These are phyloP conservation scores for Calocera viscosa DNA, from an alignment of 768 basidiomycete genomes.

Conservation along the genomic window DNA sequence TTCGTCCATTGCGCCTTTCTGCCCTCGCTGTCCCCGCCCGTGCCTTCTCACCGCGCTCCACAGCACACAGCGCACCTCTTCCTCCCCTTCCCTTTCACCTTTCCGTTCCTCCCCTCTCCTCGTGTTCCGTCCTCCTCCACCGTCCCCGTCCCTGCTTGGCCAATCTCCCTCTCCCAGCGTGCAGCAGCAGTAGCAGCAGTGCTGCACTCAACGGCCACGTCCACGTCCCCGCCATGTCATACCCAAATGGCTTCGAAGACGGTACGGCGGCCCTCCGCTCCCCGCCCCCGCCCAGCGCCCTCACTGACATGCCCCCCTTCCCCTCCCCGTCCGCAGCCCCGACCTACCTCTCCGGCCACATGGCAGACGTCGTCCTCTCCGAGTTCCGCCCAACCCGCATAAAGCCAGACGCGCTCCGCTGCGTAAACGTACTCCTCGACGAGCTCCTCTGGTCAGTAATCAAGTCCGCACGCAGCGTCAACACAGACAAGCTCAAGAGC, in stretches of 20 bases:
- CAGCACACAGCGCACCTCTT: background rate
- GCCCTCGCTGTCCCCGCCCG: background rate
- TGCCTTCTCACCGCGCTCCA: background rate
- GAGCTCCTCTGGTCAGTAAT: constrained; percentile 70
- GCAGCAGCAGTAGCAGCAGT: background rate
- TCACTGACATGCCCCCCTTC: constrained; percentile 9
- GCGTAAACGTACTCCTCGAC: constrained; percentile 71
- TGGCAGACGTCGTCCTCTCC: constrained; percentile 83
- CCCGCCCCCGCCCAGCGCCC: background rate
- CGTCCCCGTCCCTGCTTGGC: background rate
- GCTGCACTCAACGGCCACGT: background rate
- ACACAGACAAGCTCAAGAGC: constrained; percentile 59
- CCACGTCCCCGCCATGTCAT: background rate
- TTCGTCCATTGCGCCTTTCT: background rate
- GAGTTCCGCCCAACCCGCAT: constrained; percentile 87
- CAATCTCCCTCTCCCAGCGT: background rate
- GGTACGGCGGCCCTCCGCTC: background rate
- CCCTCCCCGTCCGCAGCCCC: constrained; percentile 34
- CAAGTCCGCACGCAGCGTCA: constrained; percentile 49
- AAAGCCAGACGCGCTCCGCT: constrained; percentile 59
- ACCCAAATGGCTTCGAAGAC: constrained; percentile 4
- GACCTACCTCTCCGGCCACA: constrained; percentile 65
- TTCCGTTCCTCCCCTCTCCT: background rate
- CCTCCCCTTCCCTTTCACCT: background rate
- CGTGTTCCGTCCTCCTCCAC: background rate